Base-by-base conservation (phyloP, 768 basidiomycete genomes). In the Termitomyces sp. region DNA sequence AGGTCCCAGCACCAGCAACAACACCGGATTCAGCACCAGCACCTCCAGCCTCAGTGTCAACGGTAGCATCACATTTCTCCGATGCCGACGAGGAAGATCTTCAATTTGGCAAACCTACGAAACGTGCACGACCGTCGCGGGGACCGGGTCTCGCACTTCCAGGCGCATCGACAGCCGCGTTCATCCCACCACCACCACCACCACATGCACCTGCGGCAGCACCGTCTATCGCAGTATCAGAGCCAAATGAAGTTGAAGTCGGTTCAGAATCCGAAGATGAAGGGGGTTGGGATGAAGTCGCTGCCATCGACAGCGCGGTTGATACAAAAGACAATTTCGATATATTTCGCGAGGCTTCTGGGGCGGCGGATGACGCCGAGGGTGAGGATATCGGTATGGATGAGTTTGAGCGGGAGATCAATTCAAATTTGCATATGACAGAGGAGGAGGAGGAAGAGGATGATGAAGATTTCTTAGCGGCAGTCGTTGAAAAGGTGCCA, bases 201-300 rank as follows among this genome's bases (percentile, higher is more conserved):
- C n/a, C n/a, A n/a, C n/a, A n/a, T 32, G 62, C 61, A 16, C 70
- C 64, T 24, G 49, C 55, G 10, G 57, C 62, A n/a, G 9, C 37
- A 52, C 22, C 37, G 18, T 52, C 37, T 7, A 27, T 41, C 5
- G 49, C 62, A 6, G 53, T 37, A 24, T 27, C 57, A 20, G 61
- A 48, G 42, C 61, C 49, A 50, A 56, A 16, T 50, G 59, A 57
- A 37, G 32, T 55, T 7, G 59, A 57, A 37, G 32, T 55, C 9
- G 57, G 57, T 0, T 69, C 70, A 14, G 70, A 69, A 51, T 69
- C 72, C 6, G 66, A 67, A 18, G 77, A 79, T 4, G 84, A 83
- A 41, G 76, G 73, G 20, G 81, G 79, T 18, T 86, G 83, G 84
- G 82, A 84, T 56, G 69, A 73, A 44, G 76, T 82, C n/a, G n/a